Percentiles rank a stretch among this genome's conserved stretches.
Evolutionary conservation across 2,329 filamentous ascomycete genomes (phyloP).

Genomic region (Aureobasidium subglaciale): DNA sequence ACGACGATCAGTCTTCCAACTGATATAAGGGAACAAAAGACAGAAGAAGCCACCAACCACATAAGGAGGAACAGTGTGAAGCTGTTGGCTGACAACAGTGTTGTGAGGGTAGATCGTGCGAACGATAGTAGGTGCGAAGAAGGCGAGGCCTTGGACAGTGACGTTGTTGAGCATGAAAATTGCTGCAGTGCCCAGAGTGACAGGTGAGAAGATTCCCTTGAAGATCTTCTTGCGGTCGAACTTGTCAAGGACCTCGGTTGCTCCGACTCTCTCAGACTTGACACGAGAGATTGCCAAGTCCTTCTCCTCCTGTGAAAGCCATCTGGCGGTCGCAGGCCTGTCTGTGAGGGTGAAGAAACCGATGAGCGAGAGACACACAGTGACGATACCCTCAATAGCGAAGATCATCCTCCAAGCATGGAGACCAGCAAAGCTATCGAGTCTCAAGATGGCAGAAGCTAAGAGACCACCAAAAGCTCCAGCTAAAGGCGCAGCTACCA

Average conservation of each 20-base stretch:
- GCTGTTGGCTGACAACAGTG: constrained; percentile 56
- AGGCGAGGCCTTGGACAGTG: constrained; percentile 63
- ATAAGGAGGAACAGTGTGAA: constrained; percentile 65
- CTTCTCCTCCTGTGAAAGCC: constrained; percentile 60
- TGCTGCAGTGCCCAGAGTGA: constrained; percentile 50
- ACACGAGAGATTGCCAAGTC: constrained; percentile 59
- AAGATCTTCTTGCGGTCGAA: constrained; percentile 53
- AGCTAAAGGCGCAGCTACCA: constrained; percentile 63
- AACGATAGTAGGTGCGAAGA: constrained; percentile 66
- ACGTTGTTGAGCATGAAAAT: constrained; percentile 62
- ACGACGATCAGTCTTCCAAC: constrained; percentile 54
- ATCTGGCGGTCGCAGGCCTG: constrained; percentile 58
- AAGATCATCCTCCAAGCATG: constrained; percentile 64
- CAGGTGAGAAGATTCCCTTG: constrained; percentile 57
- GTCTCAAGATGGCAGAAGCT: constrained; percentile 52
- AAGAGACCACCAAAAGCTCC: constrained; percentile 66
- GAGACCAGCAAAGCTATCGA: constrained; percentile 52
- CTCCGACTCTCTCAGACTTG: constrained; percentile 59
- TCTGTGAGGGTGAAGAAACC: constrained; percentile 61
- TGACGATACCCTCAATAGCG: constrained; percentile 62
- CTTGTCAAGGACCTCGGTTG: constrained; percentile 57
- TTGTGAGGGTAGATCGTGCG: constrained; percentile 57
- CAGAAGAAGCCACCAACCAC: constrained; percentile 62
- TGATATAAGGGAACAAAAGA: constrained; percentile 53
- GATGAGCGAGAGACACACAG: constrained; percentile 50